Base-by-base conservation (phyloP, 2,329 filamentous ascomycete species). In the Penicillium hordei region DNA sequence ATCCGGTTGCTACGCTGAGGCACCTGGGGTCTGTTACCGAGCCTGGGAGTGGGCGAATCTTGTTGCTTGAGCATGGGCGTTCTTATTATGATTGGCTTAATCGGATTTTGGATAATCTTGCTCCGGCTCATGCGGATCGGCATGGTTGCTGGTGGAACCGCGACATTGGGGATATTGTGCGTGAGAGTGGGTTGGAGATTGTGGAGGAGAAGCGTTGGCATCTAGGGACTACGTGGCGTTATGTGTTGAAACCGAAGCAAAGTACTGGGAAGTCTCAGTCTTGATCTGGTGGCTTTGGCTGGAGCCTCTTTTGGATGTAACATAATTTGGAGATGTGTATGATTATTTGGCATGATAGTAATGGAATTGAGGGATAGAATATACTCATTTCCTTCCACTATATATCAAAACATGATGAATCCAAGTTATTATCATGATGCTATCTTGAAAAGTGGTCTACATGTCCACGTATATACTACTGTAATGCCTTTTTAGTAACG, bases 141-240 rank as follows among this genome's bases (percentile, higher is more conserved):
- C 78, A 81, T 69, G 80, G 80, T 17, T 82, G 80, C 65, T 82
- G 80, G 79, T 81, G 77, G 74, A 82, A 82, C 67, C 73, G 78
- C 39, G 79, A 82, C 72, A 80, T 82, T 46, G 78, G 76, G 34
- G 69, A 72, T 54, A 76, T 82, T 61, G 73, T 82, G n/a, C 63
- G 68, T 52, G 70, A 78, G 56, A 81, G 78, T 63, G 79, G 78
- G 29, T 63, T 82, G 61, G 76, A 78, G 63, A 67, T 82, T 51
- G 76, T 80, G 43, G 76, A 78, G 64, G 72, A 76, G 60, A 74
- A 76, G 60, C 67, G 79, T 42, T 79, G 72, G 69, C 77, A 81
- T 70, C 71, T 81, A 64, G 79, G 79, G 33, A 81, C 79, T 29
- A 79, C 78, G 5, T 82, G 76, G 75, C 72, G 73, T 58, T 76